Evolutionary conservation across 139 green algal genomes (phyloP).

Genomic region (Marvania coccoides): DNA sequence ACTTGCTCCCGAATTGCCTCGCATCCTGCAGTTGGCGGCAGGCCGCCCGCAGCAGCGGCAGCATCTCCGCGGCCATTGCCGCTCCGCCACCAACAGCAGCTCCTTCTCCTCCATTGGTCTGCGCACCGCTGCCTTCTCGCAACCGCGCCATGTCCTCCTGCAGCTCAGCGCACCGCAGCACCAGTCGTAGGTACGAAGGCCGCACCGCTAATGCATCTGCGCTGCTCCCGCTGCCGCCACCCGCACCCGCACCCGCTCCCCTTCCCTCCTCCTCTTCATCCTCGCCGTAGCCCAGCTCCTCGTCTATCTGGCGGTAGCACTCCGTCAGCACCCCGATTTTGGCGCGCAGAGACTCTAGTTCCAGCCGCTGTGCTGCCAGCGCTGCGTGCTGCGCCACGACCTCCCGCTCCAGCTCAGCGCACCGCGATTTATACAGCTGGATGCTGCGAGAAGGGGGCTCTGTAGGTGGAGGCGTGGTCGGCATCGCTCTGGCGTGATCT

Average conservation of each 20-base stretch:
- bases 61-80: neutral
- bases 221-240: no score
- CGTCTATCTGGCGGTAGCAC: neutral
- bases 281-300: neutral
- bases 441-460: no score
- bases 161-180: neutral
- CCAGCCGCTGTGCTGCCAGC: neutral
- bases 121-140: no score
- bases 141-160: no score
- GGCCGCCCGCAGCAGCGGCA: neutral
- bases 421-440: neutral
- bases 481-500: no score
- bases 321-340: neutral
- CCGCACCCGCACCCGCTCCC: no score
- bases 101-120: no score
- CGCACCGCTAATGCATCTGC: no score
- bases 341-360: neutral
- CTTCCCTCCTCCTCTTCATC: neutral
- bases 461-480: no score
- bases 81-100: no score
- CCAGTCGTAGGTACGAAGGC: neutral
- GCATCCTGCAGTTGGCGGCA: neutral
- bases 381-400: neutral
- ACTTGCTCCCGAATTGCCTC: neutral
- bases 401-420: neutral